Evolutionary conservation across 1,139 yeast genomes (phyloP), one percentile per base, ranked within the genome.

Genomic region (Blastobotrys illinoisensis): DNA sequence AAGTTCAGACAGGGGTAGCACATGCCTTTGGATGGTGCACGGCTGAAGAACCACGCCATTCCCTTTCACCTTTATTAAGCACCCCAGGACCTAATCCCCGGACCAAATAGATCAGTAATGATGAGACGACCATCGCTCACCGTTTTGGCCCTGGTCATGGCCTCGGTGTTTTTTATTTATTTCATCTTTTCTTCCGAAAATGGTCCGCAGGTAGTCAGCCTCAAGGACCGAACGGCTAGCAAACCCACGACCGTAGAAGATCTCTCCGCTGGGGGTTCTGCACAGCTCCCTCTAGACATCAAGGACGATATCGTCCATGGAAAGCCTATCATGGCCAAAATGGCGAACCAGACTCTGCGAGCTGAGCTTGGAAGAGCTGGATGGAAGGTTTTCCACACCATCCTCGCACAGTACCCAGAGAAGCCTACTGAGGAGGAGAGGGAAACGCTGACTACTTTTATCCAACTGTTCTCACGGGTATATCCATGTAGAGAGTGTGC

Each of bases 331-430:
- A 90, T 90, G 97, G 93, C 95, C 13, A 81, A 86, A 59, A 87
- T 90, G 95, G 87, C 86, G 9, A 83, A 83, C 64, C 79, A 74
- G 56, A 78, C 81, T 67, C 76, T 69, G 76, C 77, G 68, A 75
- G 89, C 88, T 0, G 86, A 85, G 63, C 76, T 86, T 14, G 99
- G 99, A 0, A 79, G 88, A 55, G 87, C 98, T 0, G 85, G 96
- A 0, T 93, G 99, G 99, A 87, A 82, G 61, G 73, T 85, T 45
- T 82, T 93, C 67, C 99, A 93, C 71, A 93, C 98, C 0, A 84
- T 91, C 36, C 76, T 93, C 52, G 96, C 97, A 1, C 78, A 97
- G 65, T 93, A 87, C 66, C 98, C 99, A 0, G 96, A 88, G 51
- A 74, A 74, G 28, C 99, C 99, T 14, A 72, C 83, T 0, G 62